These are phyloP conservation scores for Komagataella phaffii DNA, from an alignment of 805 yeast species.

Conservation along the genomic window DNA sequence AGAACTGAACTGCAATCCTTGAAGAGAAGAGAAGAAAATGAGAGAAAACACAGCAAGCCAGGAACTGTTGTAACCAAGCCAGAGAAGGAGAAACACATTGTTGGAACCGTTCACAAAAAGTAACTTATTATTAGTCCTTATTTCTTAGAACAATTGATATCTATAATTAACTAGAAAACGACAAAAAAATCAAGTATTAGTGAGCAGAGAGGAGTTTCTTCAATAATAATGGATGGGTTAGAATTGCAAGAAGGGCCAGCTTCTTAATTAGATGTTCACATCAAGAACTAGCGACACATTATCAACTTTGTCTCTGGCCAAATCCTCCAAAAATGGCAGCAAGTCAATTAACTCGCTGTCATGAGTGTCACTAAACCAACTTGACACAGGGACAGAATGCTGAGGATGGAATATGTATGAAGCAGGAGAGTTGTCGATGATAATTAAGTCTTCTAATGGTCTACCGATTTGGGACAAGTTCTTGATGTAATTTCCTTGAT, in stretches of 20 bases:
- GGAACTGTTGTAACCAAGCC: conserved; percentile 43
- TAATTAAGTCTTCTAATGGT: conserved; percentile 73
- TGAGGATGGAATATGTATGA: conserved; percentile 97
- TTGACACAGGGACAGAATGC: conserved; percentile 92
- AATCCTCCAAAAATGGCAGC: conserved; percentile 80
- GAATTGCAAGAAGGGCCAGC: not conserved
- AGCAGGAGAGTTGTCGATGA: conserved; percentile 95
- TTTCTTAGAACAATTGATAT: not conserved
- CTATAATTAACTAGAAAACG: not conserved
- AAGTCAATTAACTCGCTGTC: conserved; percentile 91
- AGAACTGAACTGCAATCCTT: conserved; percentile 55
- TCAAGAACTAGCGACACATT: conserved; percentile 83
- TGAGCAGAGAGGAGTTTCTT: not conserved
- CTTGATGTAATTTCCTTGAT: conserved; percentile 91
- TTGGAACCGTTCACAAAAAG: conserved; percentile 60
- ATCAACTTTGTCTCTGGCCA: conserved; percentile 57
- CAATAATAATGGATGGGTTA: not conserved
- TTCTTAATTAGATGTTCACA: conserved; percentile 30
- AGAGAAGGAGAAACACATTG: conserved; percentile 80
- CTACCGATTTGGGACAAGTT: conserved; percentile 91
- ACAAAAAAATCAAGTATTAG: not conserved
- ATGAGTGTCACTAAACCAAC: conserved; percentile 97
- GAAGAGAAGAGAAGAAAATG: conserved; percentile 73
- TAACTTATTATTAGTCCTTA: conserved; percentile 1
- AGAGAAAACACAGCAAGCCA: conserved; percentile 63